phyloP scores from a whole-genome alignment of 768 basidiomycete genomes.

The Termitomyces sp. region DNA sequence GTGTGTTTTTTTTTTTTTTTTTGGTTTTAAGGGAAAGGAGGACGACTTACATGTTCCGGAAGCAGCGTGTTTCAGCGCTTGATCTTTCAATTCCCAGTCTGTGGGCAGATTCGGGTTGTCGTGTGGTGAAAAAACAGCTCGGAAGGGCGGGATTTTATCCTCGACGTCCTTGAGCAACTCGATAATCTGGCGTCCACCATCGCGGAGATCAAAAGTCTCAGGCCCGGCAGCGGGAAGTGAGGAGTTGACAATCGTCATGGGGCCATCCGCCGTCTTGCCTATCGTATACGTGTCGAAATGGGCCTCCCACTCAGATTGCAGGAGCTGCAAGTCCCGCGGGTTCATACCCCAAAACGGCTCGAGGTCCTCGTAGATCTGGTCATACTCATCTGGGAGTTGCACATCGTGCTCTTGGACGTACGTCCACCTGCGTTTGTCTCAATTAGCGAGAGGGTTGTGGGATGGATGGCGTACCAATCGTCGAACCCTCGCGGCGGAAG shows the following conservation, averaged over 20 bases:
- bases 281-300: slow-evolving; percentile 33
- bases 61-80: slow-evolving; percentile 30
- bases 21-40: not conserved
- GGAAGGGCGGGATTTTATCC: slow-evolving; percentile 36
- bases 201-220: slow-evolving; percentile 18
- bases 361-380: slow-evolving; percentile 66
- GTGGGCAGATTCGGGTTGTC: slow-evolving; percentile 37
- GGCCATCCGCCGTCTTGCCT: slow-evolving; percentile 24
- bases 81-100: slow-evolving; percentile 26
- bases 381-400: slow-evolving; percentile 81
- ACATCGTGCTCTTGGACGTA: slow-evolving; percentile 58
- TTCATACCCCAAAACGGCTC: slow-evolving; percentile 73
- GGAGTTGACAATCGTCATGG: slow-evolving; percentile 23
- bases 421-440: slow-evolving; percentile 28
- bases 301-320: slow-evolving; percentile 31
- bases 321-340: slow-evolving; percentile 27
- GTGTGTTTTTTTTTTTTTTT: too few relatives aligned
- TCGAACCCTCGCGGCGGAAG: slow-evolving; percentile 84
- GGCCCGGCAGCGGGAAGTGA: slow-evolving; percentile 19
- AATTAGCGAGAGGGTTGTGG: too few relatives aligned
- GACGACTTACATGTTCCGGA: slow-evolving; percentile 28
- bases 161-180: slow-evolving; percentile 36
- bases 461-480: not conserved
- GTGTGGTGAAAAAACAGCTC: slow-evolving; percentile 45
- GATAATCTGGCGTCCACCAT: slow-evolving; percentile 24